Evolutionary conservation across 768 basidiomycete genomes (phyloP), one percentile per base, ranked within the genome.

Genomic region (Neoboletus brunneissimus): DNA sequence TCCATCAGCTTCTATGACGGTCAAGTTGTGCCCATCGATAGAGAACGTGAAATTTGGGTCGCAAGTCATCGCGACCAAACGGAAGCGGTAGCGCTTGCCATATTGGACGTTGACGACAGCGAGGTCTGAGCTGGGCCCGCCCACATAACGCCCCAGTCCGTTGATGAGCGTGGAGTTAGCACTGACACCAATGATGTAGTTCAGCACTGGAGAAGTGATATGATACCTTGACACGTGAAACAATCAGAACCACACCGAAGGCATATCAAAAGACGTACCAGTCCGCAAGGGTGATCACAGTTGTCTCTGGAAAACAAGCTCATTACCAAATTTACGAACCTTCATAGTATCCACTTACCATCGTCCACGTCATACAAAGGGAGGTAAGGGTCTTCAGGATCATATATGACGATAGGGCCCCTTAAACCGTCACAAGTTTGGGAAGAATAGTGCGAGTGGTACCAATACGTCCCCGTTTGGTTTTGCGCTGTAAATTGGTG

Each of bases 81-180:
- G 78, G 69, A 82, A 74, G n/a, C 81, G 76, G 58, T 82, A 81
- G 8, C 76, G 71, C 32, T 67, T 66, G 22, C 72, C 71, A 11
- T 65, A 51, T 9, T 66, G 43, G 29, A 81, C 77, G n/a, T 63
- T 73, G 25, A 80, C 64, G 1, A 79, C 73, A 0, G 79, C 61
- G 18, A 81, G 71, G 0, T 67, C 64, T 9, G 72, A 63, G 1
- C 61, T 49, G 15, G 78, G 75, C 0, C 80, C 79, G 2, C 68
- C 73, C 15, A 62, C 20, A 37, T 64, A 71, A 37, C 65, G 62
- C 4, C 72, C 68, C 2, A 53, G 58, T 11, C 73, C 73, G 27
- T 75, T 74, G 27, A 74, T 68, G 2, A 74, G 57, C 10, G 69
- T 66, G 34, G 71, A 57, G 48, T 55, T 58, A 11, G 62, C 35